Percentiles rank a stretch among this genome's conserved stretches.
Evolutionary conservation across 2,329 filamentous ascomycete species (phyloP).

Genomic region (Aspergillus fijiensis): DNA sequence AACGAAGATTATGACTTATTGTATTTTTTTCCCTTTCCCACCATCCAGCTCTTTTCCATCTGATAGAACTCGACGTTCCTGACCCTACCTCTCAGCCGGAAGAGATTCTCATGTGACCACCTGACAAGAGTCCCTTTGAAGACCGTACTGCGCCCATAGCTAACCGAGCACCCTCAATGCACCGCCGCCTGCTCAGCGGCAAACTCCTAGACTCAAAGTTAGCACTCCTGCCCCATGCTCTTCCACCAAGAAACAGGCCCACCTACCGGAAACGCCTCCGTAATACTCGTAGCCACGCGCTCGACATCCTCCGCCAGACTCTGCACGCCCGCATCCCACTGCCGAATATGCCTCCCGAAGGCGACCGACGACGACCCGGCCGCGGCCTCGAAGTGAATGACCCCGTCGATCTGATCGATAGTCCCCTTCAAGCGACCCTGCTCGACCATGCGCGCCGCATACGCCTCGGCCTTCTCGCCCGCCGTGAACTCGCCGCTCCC

Average conservation of each 20-base stretch:
- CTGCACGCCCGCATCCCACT: slow-evolving; percentile 89
- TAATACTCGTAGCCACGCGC: slow-evolving; percentile 75
- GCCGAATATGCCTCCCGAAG: slow-evolving; percentile 70
- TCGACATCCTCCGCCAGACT: slow-evolving; percentile 86
- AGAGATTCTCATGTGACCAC: too few species aligned
- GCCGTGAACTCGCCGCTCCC: slow-evolving; percentile 42
- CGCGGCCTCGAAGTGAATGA: slow-evolving; percentile 76
- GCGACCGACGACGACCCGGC: slow-evolving; percentile 55
- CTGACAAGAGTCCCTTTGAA: too few species aligned
- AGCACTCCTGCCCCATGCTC: neutral
- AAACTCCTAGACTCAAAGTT: slow-evolving; percentile 29
- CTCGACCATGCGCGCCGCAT: slow-evolving; percentile 93
- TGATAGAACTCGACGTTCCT: too few species aligned
- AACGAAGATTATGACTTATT: neutral
- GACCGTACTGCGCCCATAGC: neutral
- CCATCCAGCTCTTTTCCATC: too few species aligned
- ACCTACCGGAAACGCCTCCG: slow-evolving; percentile 74
- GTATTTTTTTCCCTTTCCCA: too few species aligned
- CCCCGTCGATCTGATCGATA: slow-evolving; percentile 88
- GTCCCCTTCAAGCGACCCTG: slow-evolving; percentile 82
- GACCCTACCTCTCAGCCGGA: too few species aligned
- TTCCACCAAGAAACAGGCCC: neutral
- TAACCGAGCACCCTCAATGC: slow-evolving; percentile 23
- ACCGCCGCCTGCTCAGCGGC: slow-evolving; percentile 34
- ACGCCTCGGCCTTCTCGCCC: slow-evolving; percentile 80